Evolutionary conservation across 306 rosid genomes (phyloP).

Genomic region (Quercus glauca): DNA sequence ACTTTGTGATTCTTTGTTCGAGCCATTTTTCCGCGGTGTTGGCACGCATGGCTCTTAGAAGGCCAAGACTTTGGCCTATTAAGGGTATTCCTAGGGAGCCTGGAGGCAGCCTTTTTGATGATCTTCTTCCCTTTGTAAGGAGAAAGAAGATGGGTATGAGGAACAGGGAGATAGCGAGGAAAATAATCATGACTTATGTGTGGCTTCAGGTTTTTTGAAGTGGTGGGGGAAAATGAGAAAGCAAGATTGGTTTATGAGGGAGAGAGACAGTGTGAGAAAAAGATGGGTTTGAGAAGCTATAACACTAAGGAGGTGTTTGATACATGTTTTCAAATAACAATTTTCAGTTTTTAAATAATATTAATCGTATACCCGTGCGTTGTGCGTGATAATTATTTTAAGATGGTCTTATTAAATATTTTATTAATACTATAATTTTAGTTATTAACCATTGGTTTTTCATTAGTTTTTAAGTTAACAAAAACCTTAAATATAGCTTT

Average conservation of each 20-base stretch:
- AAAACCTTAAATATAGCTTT: too few species aligned
- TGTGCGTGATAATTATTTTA: too few species aligned
- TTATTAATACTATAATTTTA: too few species aligned
- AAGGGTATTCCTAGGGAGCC: conserved; percentile 74
- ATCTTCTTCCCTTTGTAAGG: conserved; percentile 35
- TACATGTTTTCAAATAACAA: too few species aligned
- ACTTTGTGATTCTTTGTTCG: conserved; percentile 24
- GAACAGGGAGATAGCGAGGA: conserved; percentile 29
- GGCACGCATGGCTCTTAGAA: conserved; percentile 54
- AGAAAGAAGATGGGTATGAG: conserved; percentile 45
- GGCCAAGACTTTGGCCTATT: conserved; percentile 60
- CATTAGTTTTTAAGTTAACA: too few species aligned
- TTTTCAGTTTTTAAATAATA: too few species aligned
- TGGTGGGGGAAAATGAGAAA: neutral
- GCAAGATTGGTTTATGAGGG: neutral
- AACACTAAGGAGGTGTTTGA: too few species aligned
- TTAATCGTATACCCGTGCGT: too few species aligned
- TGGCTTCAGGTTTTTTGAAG: neutral
- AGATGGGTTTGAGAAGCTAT: neutral
- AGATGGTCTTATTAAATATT: too few species aligned
- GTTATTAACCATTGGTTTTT: too few species aligned
- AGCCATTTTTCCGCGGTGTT: conserved; percentile 72
- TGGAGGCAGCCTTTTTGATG: conserved; percentile 56
- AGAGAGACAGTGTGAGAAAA: too few species aligned
- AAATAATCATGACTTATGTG: conserved; percentile 27